These are phyloP conservation scores for Stereum hirsutum DNA, from an alignment of 1,284 basidiomycete species.

Conservation along the genomic window DNA sequence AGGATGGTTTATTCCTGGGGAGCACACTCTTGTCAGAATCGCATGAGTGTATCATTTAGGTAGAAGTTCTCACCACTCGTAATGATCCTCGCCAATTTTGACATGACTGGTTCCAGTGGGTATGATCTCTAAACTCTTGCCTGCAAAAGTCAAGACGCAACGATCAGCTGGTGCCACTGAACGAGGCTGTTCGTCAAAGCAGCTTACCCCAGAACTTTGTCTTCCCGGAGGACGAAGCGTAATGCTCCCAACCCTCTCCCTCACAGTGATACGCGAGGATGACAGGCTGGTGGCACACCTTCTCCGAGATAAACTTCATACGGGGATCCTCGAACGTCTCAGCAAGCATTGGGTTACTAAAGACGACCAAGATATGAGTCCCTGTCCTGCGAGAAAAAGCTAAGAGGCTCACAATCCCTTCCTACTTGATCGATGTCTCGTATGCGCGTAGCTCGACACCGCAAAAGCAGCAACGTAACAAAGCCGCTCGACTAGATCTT, in stretches of 20 bases:
- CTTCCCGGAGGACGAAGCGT: constrained; percentile 65
- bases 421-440: constrained; percentile 68
- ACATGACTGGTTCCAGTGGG: constrained; percentile 64
- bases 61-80: constrained; percentile 46
- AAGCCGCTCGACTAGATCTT: constrained; percentile 65
- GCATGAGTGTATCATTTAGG: not conserved
- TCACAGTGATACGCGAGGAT: constrained; percentile 81
- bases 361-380: constrained; percentile 3
- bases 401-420: constrained; percentile 72
- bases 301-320: constrained; percentile 80
- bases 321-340: constrained; percentile 84
- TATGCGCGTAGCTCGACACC: constrained; percentile 77
- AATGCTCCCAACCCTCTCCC: constrained; percentile 67
- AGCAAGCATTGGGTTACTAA: constrained; percentile 78
- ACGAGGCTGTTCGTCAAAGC: no score
- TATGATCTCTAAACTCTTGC: constrained; percentile 79
- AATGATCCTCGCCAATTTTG: constrained; percentile 54
- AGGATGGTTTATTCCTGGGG: constrained; percentile 73
- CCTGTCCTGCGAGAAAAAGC: constrained; percentile 1
- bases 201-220: constrained; percentile 83
- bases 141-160: no score
- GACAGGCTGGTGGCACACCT: constrained; percentile 81
- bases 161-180: no score
- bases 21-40: no score
- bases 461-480: constrained; percentile 78